Conservation (phyloP, 768 basidiomycete species). For the Crepidotus variabilis region DNA sequence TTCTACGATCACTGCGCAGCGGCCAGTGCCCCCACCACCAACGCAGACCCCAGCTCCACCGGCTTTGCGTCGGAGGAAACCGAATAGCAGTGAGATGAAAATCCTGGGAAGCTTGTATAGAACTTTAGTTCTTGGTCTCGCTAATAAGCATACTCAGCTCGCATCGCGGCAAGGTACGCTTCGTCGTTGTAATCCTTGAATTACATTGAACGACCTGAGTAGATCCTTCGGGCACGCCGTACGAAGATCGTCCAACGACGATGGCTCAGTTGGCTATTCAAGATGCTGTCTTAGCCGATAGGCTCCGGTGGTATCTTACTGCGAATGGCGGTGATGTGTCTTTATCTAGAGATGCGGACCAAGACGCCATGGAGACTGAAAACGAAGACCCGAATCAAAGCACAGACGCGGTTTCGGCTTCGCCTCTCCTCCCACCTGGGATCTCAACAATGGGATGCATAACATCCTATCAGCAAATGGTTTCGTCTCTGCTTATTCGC, state of each 20-base stretch:
- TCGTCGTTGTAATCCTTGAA: neutral
- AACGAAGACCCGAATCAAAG: neutral
- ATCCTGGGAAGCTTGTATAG: constrained; percentile 9
- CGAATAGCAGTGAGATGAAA: constrained; percentile 2
- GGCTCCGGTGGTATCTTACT: neutral
- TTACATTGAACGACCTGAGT: neutral
- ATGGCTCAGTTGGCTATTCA: neutral
- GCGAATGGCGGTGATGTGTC: neutral
- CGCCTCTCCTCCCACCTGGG: neutral
- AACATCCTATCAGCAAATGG: neutral
- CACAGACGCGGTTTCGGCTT: neutral
- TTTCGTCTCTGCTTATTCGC: neutral
- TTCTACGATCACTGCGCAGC: neutral
- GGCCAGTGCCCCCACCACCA: neutral
- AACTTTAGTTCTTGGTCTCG: constrained; percentile 12
- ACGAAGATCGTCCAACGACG: neutral
- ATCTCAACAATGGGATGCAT: neutral
- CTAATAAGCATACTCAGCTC: neutral
- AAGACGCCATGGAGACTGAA: neutral
- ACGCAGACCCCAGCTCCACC: neutral
- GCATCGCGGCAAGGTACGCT: neutral
- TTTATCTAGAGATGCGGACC: neutral
- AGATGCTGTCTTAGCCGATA: neutral
- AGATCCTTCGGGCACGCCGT: neutral
- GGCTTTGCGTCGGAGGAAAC: neutral